Evolutionary conservation across 192 early-diverging fungal species (phyloP).

Genomic region (Physocladia obscura): DNA sequence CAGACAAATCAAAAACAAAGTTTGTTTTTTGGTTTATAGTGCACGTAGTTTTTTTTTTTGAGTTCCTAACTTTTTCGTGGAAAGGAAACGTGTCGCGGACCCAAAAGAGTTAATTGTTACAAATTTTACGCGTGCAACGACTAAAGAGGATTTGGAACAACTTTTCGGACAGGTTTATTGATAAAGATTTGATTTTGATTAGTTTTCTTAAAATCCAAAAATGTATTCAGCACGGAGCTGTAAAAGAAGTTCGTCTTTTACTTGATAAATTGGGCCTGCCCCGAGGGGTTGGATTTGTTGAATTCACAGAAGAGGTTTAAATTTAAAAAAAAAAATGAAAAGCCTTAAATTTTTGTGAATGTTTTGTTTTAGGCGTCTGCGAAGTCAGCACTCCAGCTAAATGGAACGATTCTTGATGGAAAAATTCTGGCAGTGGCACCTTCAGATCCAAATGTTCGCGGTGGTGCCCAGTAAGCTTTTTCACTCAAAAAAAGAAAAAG

Average conservation of each 20-base stretch:
- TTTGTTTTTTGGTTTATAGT: neutral
- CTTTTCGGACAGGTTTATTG: neutral
- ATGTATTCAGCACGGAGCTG: slow-evolving; percentile 35
- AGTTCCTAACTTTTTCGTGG: slow-evolving; percentile 4
- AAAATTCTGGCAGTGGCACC: slow-evolving; percentile 38
- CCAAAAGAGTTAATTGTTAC: slow-evolving; percentile 42
- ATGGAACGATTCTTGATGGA: slow-evolving; percentile 38
- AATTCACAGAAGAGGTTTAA: slow-evolving; percentile 42
- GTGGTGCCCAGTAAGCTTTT: slow-evolving; percentile 1
- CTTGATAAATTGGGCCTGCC: slow-evolving; percentile 16
- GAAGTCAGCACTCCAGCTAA: slow-evolving; percentile 38
- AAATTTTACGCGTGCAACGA: slow-evolving; percentile 40
- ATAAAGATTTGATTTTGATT: neutral
- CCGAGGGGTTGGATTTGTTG: slow-evolving; percentile 44
- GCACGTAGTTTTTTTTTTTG: neutral
- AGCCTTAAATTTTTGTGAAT: too few species aligned
- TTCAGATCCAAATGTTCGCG: slow-evolving; percentile 46
- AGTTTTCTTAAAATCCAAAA: neutral
- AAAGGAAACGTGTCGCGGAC: slow-evolving; percentile 35
- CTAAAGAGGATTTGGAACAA: slow-evolving; percentile 33
- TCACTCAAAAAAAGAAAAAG: neutral
- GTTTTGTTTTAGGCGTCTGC: slow-evolving; percentile 22
- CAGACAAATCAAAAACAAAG: slow-evolving; percentile 42
- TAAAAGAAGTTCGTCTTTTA: slow-evolving; percentile 42
- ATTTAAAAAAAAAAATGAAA: too few species aligned